Evolutionary conservation across 495 filamentous ascomycete genomes (phyloP).

Genomic region (Extremus antarcticus): DNA sequence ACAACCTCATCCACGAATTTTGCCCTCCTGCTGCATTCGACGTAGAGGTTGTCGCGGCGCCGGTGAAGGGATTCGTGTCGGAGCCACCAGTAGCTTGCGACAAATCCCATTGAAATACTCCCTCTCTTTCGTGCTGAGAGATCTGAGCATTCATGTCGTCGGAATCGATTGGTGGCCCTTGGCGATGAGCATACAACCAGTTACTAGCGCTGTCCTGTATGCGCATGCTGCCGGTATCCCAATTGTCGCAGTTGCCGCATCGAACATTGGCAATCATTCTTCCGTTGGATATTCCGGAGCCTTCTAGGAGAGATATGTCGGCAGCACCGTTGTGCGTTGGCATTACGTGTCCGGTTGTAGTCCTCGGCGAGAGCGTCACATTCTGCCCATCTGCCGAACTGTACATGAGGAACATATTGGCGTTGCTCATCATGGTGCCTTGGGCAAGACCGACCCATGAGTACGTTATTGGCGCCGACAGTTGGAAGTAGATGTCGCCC

Average conservation of each 20-base stretch:
- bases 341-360: constrained; percentile 16
- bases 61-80: not conserved
- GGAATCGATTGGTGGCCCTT: constrained; percentile 46
- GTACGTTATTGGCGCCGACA: constrained; percentile 26
- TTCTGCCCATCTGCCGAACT: constrained; percentile 26
- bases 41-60: not conserved
- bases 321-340: constrained; percentile 23
- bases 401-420: constrained; percentile 34
- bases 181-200: constrained; percentile 60
- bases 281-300: constrained; percentile 26
- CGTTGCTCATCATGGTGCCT: constrained; percentile 25
- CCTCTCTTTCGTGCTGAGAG: constrained; percentile 45
- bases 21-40: not conserved
- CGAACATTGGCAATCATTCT: constrained; percentile 32
- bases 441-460: constrained; percentile 32
- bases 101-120: constrained; percentile 46
- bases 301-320: constrained; percentile 28
- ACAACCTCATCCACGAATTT: not conserved
- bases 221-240: constrained; percentile 41
- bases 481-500: constrained; percentile 33
- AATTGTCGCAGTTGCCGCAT: constrained; percentile 43
- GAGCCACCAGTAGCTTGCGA: constrained; percentile 40
- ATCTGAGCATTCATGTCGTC: constrained; percentile 40
- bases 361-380: constrained; percentile 30
- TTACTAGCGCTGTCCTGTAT: constrained; percentile 33